Evolutionary conservation across 495 filamentous ascomycete species (phyloP).

Genomic region (Staphylotrichum longicolle): DNA sequence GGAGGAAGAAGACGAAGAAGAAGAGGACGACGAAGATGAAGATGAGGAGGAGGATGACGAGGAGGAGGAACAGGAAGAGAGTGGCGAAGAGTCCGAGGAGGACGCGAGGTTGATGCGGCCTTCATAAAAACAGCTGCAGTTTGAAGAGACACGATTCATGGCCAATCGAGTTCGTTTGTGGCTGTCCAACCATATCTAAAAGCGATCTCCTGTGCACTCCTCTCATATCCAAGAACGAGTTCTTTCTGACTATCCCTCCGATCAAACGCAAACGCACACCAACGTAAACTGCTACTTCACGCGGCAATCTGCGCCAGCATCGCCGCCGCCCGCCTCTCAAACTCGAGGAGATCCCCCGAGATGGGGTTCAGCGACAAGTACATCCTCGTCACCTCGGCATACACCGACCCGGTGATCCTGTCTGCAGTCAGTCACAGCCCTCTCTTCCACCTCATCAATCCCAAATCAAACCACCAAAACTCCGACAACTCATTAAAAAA

Average conservation of each 20-base stretch:
- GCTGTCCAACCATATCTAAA: no score
- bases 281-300: no score
- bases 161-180: not conserved
- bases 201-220: no score
- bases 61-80: conserved; percentile 47
- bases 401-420: conserved; percentile 17
- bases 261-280: not conserved
- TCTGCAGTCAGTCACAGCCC: not conserved
- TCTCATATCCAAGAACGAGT: no score
- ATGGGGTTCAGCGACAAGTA: conserved; percentile 6
- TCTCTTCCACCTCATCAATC: not conserved
- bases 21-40: conserved; percentile 38
- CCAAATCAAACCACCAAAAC: not conserved
- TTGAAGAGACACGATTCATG: not conserved
- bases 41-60: conserved; percentile 47
- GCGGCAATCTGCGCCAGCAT: conserved; percentile 14
- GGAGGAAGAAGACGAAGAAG: conserved; percentile 51
- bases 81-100: conserved; percentile 46
- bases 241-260: not conserved
- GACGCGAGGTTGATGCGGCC: conserved; percentile 28
- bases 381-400: conserved; percentile 17
- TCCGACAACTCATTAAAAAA: no score
- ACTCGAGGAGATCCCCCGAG: conserved; percentile 10
- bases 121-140: not conserved
- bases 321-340: conserved; percentile 14